These are phyloP conservation scores for Uronychia setigera DNA, from an alignment of 73 alveolate genomes.

Conservation along the genomic window DNA sequence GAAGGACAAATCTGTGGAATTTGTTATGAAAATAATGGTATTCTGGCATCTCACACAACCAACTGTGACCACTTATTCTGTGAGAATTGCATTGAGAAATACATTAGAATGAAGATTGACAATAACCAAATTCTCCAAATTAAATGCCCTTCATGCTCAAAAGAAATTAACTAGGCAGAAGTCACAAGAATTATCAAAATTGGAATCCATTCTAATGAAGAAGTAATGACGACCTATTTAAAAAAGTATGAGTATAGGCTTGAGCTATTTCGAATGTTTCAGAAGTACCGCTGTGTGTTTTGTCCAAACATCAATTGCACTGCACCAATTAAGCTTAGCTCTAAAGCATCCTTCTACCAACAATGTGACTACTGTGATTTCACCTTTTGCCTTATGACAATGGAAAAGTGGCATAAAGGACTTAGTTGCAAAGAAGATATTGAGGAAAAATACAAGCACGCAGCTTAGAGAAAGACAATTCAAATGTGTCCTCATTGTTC, in stretches of 20 bases:
- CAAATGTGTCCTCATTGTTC: constrained; percentile 31
- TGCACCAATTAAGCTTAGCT: background rate
- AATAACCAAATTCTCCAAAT: background rate
- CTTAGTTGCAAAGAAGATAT: constrained; percentile 8
- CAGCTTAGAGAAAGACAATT: background rate
- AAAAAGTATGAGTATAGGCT: background rate
- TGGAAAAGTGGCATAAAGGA: constrained; percentile 8
- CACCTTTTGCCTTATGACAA: background rate
- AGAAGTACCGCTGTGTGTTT: background rate
- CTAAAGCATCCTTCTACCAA: background rate
- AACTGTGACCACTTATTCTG: constrained; percentile 13
- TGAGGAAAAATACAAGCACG: background rate
- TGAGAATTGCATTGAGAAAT: background rate
- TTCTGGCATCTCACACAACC: constrained; percentile 9
- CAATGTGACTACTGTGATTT: background rate
- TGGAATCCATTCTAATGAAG: background rate
- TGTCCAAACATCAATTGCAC: background rate
- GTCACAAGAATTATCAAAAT: background rate
- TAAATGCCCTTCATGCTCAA: constrained; percentile 7
- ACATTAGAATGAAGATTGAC: constrained; percentile 3
- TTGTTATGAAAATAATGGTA: background rate
- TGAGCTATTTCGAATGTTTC: background rate
- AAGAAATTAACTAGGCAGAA: background rate
- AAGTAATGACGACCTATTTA: background rate
- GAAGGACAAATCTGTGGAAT: background rate